phyloP scores from a whole-genome alignment of 768 basidiomycete genomes.

The Calocera viscosa region DNA sequence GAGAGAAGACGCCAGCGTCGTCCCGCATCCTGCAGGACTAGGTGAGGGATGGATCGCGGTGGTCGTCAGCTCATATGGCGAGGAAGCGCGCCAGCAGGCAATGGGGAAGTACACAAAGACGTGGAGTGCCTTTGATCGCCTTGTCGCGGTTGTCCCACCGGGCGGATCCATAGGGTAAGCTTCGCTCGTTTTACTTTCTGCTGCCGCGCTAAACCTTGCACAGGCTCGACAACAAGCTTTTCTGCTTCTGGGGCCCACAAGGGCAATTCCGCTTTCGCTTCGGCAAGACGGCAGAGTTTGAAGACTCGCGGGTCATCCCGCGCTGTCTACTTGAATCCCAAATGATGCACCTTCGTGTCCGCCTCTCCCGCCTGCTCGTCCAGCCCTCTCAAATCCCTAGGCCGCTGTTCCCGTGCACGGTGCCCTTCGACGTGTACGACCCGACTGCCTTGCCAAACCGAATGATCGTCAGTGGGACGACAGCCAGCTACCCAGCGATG shows the following conservation, averaged over 20 bases:
- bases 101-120: conserved; percentile 81
- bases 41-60: neutral
- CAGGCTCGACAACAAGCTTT: conserved; percentile 84
- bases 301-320: conserved; percentile 78
- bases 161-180: conserved; percentile 72
- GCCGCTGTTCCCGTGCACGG: conserved; percentile 34
- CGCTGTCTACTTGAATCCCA: conserved; percentile 72
- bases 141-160: conserved; percentile 81
- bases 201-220: neutral
- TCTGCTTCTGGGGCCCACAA: conserved; percentile 80
- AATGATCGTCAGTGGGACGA: conserved; percentile 61
- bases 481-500: conserved; percentile 72
- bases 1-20: conserved; percentile 3
- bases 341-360: conserved; percentile 65
- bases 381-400: conserved; percentile 44
- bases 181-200: neutral
- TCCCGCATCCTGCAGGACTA: neutral
- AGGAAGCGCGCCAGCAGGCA: conserved; percentile 3
- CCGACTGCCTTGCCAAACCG: conserved; percentile 49
- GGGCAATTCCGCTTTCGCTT: conserved; percentile 60
- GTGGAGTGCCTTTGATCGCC: conserved; percentile 82
- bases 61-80: conserved; percentile 7
- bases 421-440: conserved; percentile 73
- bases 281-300: conserved; percentile 80
- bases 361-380: conserved; percentile 60